These are phyloP conservation scores for Claviceps arundinis DNA, from an alignment of 2,329 filamentous ascomycete species.

Conservation along the genomic window DNA sequence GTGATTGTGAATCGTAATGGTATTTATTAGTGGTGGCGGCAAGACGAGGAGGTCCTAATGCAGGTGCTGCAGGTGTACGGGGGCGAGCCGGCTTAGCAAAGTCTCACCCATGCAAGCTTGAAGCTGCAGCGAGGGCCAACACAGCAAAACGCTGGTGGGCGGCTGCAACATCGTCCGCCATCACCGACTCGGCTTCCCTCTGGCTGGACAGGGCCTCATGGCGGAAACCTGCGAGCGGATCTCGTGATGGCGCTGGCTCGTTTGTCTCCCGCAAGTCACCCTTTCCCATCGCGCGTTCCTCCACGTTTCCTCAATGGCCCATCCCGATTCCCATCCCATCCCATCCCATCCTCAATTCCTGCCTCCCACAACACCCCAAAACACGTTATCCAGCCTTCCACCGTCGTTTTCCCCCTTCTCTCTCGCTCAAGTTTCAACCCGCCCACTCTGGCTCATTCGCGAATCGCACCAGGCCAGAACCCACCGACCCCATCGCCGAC, in stretches of 20 bases:
- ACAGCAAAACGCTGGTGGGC: slow-evolving; percentile 1
- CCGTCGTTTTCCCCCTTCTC: neutral
- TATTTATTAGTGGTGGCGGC: too few species aligned
- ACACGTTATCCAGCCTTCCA: neutral
- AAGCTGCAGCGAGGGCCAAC: neutral
- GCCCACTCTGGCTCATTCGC: too few species aligned
- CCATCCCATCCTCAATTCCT: neutral
- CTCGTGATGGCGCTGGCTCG: neutral
- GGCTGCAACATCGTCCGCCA: slow-evolving; percentile 11
- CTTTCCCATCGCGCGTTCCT: neutral
- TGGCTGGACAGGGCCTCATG: slow-evolving; percentile 6
- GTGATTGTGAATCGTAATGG: too few species aligned
- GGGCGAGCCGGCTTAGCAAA: too few species aligned
- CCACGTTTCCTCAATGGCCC: neutral
- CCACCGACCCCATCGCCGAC: too few species aligned
- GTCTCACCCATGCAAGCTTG: too few species aligned
- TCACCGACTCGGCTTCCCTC: slow-evolving; percentile 7
- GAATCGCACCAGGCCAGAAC: too few species aligned
- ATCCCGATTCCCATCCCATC: neutral
- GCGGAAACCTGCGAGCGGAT: neutral
- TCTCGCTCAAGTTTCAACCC: too few species aligned
- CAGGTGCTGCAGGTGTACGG: too few species aligned
- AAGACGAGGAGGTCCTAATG: too few species aligned
- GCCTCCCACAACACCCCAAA: neutral
- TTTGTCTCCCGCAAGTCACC: neutral